Percentiles rank a stretch among this genome's conserved stretches.
phyloP scores from a whole-genome alignment of 1,284 basidiomycete genomes.

The Boletus calvinii region DNA sequence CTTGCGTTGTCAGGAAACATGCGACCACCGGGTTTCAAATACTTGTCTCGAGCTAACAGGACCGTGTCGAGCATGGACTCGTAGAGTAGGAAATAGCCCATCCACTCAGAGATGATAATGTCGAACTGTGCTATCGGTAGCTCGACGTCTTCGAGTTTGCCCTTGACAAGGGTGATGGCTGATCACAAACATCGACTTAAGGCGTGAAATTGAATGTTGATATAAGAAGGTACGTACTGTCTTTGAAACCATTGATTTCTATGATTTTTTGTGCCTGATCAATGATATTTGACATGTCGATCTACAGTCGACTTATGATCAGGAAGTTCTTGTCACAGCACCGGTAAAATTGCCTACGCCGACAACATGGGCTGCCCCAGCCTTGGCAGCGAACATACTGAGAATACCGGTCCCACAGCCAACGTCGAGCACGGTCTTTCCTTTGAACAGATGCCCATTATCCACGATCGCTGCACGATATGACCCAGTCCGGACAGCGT shows the following conservation, averaged over 20 bases:
- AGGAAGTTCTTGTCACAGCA: slow-evolving; percentile 4
- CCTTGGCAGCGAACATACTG: slow-evolving; percentile 98
- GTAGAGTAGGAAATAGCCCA: slow-evolving; percentile 95
- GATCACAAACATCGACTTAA: slow-evolving; percentile 14
- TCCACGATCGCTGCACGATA: slow-evolving; percentile 95
- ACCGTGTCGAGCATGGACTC: slow-evolving; percentile 99
- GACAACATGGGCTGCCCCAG: slow-evolving; percentile 94
- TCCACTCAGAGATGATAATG: slow-evolving; percentile 99
- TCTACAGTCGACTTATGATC: slow-evolving; percentile 45
- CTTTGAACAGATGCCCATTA: slow-evolving; percentile 95
- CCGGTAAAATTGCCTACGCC: slow-evolving; percentile 56
- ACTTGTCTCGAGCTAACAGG: slow-evolving; percentile 94
- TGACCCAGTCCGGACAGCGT: slow-evolving; percentile 91
- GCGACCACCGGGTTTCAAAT: slow-evolving; percentile 86
- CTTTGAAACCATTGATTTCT: slow-evolving; percentile 93
- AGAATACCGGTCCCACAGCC: slow-evolving; percentile 99
- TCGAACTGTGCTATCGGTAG: slow-evolving; percentile 90
- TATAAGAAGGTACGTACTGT: slow-evolving; percentile 62
- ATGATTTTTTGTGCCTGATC: slow-evolving; percentile 98
- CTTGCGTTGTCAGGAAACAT: slow-evolving; percentile 97
- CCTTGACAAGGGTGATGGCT: slow-evolving; percentile 96
- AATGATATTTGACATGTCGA: slow-evolving; percentile 99
- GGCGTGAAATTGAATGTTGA: neutral
- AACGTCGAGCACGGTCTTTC: slow-evolving; percentile 95
- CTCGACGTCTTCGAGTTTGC: slow-evolving; percentile 92